Base-by-base conservation (phyloP, 139 green algal species). In the Nannochloris sp. region DNA sequence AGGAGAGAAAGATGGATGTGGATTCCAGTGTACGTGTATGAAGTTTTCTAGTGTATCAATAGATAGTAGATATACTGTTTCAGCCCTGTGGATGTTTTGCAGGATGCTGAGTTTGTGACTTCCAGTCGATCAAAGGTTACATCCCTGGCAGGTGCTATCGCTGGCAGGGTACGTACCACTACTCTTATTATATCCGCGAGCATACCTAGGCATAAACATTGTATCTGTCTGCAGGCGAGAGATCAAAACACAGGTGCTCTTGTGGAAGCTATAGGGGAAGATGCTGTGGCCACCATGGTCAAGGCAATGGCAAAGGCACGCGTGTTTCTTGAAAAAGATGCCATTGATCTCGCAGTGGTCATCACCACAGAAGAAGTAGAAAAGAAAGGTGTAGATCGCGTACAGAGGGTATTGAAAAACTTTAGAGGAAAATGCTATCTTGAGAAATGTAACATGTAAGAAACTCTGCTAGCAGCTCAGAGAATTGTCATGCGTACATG, bases 301-400 rank as follows among this genome's bases (percentile, higher is more conserved):
- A 64, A 74, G 40, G 71, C 71, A 2, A 64, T 63, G 18, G 68
- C 62, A 63, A 58, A 73, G 16, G 64, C 71, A 5, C 62, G 65
- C 4, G 37, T 78, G 18, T 73, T 72, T 60, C 44, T 73, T 9
- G 65, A 78, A 18, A 49, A 78, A n/a, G 65, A 78, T 65, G 37
- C 57, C 10, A n/a, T 78, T 36, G 71, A 78, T 53, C 23, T 78
- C 5, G 27, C 40, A 14, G 50, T 61, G 4, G 44, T 78, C 14
- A 60, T 60, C 7, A 40, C 43, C 7, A 63, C 69, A 50, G 74
- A 83, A 66, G 51, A 70, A 14, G 50, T 76, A 44, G 62, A 71
- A 49, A 74, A 77, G 66, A 34, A 71, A 29, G 50, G 62, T 21
- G 54, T 5, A 10, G 69, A 79, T 61, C 44, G 72, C 50, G 46